Evolutionary conservation across 176 grass and related monocot species (phyloP), one percentile per base, ranked within the genome.

Genomic region (Otatea glauca): DNA sequence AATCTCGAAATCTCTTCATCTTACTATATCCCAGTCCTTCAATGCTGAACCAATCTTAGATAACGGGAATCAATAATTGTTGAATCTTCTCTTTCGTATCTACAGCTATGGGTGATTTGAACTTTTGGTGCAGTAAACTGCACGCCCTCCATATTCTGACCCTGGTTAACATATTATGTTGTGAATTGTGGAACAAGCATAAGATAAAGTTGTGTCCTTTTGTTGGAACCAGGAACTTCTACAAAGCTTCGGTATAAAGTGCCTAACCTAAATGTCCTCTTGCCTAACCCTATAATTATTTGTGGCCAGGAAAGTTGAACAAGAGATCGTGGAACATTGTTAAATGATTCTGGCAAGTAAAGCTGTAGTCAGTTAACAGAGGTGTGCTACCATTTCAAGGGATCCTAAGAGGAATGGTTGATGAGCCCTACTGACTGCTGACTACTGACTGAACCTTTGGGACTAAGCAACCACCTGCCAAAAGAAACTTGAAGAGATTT

Each of bases 251-350:
- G 42, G 68, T 53, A 75, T 61, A 43, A 75, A 75, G 44, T 29
- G 74, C 89, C 89, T 84, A 90, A 87, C 80, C 84, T 84, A 87
- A 54, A 79, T 5, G 76, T 87, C 84, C 75, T 80, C 13, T 11
- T 87, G 85, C 85, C 89, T 91, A 91, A 91, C 89, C 43, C 80
- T 74, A 77, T 49, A 53, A 41, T 73, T 59, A 37, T 73, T 53
- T 48, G 75, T 83, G 17, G 50, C n/a, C 75, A 83, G 67, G 74
- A 74, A 74, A 74, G 59, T 34, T 9, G 48, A 80, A 76, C 66
- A 49, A 21, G 8, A 49, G 49, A 65, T 58, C 34, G 42, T 42
- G 41, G 48, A 23, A 43, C 84, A 66, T 87, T 45, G 78, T 77
- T 72, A 82, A 77, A 56, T 17, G 65, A 74, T 83, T 83, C 67